Conservation (phyloP, 768 basidiomycete genomes). For the Lactifluus hygrophoroides region DNA sequence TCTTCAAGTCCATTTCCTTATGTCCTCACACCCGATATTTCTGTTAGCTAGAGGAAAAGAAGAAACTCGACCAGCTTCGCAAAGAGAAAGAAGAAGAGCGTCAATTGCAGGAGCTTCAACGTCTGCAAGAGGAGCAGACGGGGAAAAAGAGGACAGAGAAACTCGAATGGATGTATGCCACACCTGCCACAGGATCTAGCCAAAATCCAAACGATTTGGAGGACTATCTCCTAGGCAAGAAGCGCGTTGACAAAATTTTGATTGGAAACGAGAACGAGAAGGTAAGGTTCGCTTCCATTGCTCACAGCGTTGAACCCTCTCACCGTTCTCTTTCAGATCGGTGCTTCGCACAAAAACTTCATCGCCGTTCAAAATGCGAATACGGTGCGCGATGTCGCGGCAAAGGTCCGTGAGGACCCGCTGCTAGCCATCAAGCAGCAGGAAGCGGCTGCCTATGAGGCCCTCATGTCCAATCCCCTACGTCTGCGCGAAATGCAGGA, state of each 20-base stretch:
- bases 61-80: constrained; percentile 91
- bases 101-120: constrained; percentile 91
- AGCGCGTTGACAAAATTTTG: constrained; percentile 92
- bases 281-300: constrained; percentile 32
- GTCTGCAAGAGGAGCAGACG: constrained; percentile 90
- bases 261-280: constrained; percentile 89
- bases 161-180: constrained; percentile 99
- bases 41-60: constrained; percentile 89
- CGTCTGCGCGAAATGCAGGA: constrained; percentile 76
- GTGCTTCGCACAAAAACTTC: constrained; percentile 84
- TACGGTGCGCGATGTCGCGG: constrained; percentile 72
- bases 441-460: constrained; percentile 87
- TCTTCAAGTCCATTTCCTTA: not conserved
- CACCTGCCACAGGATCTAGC: constrained; percentile 83
- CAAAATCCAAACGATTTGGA: constrained; percentile 89
- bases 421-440: constrained; percentile 97
- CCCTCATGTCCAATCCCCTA: constrained; percentile 78
- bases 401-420: constrained; percentile 96
- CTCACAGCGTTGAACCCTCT: constrained; percentile 16
- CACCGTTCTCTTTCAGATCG: constrained; percentile 42
- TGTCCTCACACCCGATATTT: not conserved
- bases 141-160: constrained; percentile 92
- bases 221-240: constrained; percentile 95
- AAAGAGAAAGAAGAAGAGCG: constrained; percentile 98
- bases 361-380: constrained; percentile 96